Conservation (phyloP, 441 rosid species). For the Euphorbia neoarborescens region DNA sequence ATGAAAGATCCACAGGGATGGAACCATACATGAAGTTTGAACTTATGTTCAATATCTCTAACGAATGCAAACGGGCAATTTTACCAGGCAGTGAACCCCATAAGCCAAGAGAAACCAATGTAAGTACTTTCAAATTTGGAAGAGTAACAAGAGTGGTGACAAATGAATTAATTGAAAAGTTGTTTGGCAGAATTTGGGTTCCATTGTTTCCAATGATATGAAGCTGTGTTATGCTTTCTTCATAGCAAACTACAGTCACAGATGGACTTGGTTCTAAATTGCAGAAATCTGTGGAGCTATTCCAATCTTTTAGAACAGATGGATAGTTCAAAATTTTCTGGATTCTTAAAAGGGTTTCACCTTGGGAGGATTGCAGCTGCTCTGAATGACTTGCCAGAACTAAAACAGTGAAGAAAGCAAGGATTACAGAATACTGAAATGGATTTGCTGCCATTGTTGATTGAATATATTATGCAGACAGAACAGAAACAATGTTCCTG, state of each 20-base stretch:
- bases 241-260: conserved; percentile 71
- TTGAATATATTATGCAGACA: not conserved
- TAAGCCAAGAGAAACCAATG: conserved; percentile 72
- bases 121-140: conserved; percentile 69
- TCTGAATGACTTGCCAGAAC: conserved; percentile 35
- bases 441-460: conserved; percentile 46
- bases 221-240: conserved; percentile 68
- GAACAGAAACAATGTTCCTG: conserved; percentile 4
- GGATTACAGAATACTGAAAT: conserved; percentile 25
- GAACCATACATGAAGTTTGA: conserved; percentile 64
- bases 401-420: conserved; percentile 31
- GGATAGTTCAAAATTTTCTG: conserved; percentile 60
- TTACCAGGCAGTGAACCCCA: conserved; percentile 85
- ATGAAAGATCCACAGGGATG: conserved; percentile 59
- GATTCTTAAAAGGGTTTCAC: conserved; percentile 59
- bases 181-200: conserved; percentile 42
- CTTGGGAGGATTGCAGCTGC: conserved; percentile 63
- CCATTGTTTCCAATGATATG: conserved; percentile 56
- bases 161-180: conserved; percentile 74
- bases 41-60: conserved; percentile 79
- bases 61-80: conserved; percentile 47
- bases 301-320: conserved; percentile 56
- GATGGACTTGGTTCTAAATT: conserved; percentile 51
- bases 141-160: conserved; percentile 69
- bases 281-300: conserved; percentile 69